A percentile compares a stretch with the other conserved stretches of the same genome.
Evolutionary conservation across 306 rosid genomes (phyloP).

Genomic region (Ceratonia siliqua): DNA sequence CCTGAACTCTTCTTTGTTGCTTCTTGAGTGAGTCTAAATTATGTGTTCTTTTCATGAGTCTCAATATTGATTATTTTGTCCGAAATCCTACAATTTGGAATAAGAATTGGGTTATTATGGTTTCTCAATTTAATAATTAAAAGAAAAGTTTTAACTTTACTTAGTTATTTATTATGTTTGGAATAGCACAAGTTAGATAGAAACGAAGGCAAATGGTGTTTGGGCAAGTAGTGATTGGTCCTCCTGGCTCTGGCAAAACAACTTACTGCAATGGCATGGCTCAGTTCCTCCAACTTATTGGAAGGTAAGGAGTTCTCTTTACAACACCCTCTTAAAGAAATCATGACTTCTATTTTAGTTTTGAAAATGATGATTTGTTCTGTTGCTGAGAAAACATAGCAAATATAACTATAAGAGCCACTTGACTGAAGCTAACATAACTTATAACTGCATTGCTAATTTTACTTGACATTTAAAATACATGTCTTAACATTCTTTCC

Average conservation of each 20-base stretch:
- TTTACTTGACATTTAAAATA: not conserved
- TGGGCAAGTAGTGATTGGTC: slow-evolving; percentile 88
- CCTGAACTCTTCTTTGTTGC: not conserved
- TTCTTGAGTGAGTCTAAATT: too few species aligned
- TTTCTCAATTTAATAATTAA: not conserved
- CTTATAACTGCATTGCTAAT: not conserved
- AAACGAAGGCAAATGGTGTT: slow-evolving; percentile 40
- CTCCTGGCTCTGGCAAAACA: slow-evolving; percentile 99
- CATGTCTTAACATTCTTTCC: not conserved
- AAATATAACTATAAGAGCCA: not conserved
- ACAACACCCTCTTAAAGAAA: not conserved
- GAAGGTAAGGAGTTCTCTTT: slow-evolving; percentile 53
- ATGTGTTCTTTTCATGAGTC: not conserved
- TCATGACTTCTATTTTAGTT: not conserved
- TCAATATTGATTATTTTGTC: too few species aligned
- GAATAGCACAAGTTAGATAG: not conserved
- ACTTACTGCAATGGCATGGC: slow-evolving; percentile 99
- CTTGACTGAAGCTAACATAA: not conserved
- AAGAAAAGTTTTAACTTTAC: not conserved
- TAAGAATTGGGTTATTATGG: not conserved
- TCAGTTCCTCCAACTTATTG: slow-evolving; percentile 83
- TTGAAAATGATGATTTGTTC: not conserved
- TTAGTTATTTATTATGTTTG: not conserved
- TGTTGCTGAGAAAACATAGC: not conserved
- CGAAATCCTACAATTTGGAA: too few species aligned